Percentiles rank a stretch among this genome's conserved stretches.
These are phyloP conservation scores for Pichia sp. DNA, from an alignment of 1,139 yeast genomes.

Conservation along the genomic window DNA sequence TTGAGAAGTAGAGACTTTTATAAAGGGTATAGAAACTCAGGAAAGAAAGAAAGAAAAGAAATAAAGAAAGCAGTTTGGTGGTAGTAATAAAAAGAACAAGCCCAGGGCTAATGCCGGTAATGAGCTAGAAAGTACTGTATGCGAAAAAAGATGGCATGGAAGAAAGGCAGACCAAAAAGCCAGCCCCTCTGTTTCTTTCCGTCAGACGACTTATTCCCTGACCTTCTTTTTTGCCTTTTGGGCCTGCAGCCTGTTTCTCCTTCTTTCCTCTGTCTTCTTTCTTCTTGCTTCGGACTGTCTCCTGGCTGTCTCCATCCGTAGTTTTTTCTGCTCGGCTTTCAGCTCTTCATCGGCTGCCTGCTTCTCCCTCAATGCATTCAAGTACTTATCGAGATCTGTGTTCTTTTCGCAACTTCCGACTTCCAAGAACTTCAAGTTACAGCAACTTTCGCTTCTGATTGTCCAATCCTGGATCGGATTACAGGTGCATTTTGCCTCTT, in stretches of 20 bases:
- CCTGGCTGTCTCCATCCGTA: constrained; percentile 23
- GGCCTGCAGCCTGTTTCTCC: constrained; percentile 10
- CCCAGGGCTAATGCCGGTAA: no score
- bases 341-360: constrained; percentile 13
- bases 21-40: neutral
- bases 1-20: neutral
- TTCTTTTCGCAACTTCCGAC: constrained; percentile 19
- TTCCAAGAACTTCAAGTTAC: constrained; percentile 26
- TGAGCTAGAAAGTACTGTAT: no score
- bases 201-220: neutral
- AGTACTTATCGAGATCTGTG: constrained; percentile 25
- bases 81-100: no score
- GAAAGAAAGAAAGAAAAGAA: neutral
- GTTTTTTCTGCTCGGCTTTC: constrained; percentile 17
- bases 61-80: neutral
- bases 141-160: no score
- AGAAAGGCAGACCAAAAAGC: no score
- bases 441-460: constrained; percentile 30
- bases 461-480: constrained; percentile 42
- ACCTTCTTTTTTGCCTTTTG: constrained; percentile 4
- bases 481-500: constrained; percentile 47
- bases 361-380: constrained; percentile 12
- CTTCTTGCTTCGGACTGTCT: constrained; percentile 25
- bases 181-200: neutral
- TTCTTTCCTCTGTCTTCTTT: constrained; percentile 26